Evolutionary conservation across 1,139 yeast genomes (phyloP).

Genomic region (Pichia sp.): DNA sequence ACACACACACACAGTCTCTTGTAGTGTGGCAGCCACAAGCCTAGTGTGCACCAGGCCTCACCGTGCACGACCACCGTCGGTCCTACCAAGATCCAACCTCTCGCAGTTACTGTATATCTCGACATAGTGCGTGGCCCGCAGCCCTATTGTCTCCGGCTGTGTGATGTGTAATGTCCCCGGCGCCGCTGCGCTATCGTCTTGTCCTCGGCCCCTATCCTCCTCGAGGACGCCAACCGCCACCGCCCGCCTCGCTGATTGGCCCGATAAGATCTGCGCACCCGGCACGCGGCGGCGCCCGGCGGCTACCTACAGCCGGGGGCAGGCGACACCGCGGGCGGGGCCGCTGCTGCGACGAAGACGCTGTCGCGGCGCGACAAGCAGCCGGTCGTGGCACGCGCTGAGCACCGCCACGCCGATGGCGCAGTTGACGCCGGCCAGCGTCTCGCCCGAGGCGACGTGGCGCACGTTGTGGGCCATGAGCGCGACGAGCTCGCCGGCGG

Average conservation of each 20-base stretch:
- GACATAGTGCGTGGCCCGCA: too few species aligned
- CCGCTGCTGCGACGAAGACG: neutral
- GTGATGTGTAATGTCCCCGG: neutral
- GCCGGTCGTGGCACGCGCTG: neutral
- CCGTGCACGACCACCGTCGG: too few species aligned
- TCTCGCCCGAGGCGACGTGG: conserved; percentile 2
- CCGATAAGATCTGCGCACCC: conserved; percentile 5
- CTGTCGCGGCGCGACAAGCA: conserved; percentile 1
- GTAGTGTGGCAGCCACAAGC: too few species aligned
- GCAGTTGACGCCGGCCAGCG: neutral
- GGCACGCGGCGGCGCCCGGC: neutral
- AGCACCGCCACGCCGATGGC: neutral
- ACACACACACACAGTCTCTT: too few species aligned
- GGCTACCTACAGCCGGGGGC: too few species aligned
- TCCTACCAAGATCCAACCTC: too few species aligned
- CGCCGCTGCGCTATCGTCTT: neutral
- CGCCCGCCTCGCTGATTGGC: conserved; percentile 6
- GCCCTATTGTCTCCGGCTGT: too few species aligned
- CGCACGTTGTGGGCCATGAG: conserved; percentile 7
- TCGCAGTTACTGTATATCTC: too few species aligned
- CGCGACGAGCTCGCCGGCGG: conserved; percentile 1
- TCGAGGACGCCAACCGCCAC: neutral
- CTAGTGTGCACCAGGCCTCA: too few species aligned
- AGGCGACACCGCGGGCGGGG: neutral
- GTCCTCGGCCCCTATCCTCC: neutral